Percentiles rank a stretch among this genome's conserved stretches.
These are phyloP conservation scores for Tetraselmis striata DNA, from an alignment of 139 green algal species.

Conservation along the genomic window DNA sequence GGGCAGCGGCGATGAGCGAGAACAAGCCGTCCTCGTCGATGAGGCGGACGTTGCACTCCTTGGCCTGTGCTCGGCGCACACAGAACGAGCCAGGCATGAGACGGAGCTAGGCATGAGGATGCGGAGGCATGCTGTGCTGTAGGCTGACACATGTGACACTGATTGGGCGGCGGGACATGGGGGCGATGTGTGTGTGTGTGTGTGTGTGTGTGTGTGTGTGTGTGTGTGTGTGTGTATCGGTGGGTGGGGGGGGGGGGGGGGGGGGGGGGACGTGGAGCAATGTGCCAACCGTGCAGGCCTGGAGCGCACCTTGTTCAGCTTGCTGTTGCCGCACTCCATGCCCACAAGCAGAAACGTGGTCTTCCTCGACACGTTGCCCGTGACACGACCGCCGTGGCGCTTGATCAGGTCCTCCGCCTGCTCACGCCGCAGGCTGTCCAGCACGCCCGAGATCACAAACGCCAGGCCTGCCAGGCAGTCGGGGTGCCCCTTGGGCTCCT, in stretches of 20 bases:
- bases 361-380: slow-evolving; percentile 67
- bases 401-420: slow-evolving; percentile 80
- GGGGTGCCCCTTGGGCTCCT: slow-evolving; percentile 62
- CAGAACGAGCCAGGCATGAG: too few species aligned
- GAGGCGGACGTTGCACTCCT: slow-evolving; percentile 45
- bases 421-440: slow-evolving; percentile 69
- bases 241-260: too few species aligned
- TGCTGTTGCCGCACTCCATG: slow-evolving; percentile 37
- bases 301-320: slow-evolving; percentile 16
- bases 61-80: slow-evolving; percentile 18
- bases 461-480: slow-evolving; percentile 77
- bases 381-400: slow-evolving; percentile 70
- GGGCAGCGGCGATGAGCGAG: slow-evolving; percentile 51
- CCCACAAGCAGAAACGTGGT: slow-evolving; percentile 83
- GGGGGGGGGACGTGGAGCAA: too few species aligned
- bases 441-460: slow-evolving; percentile 84
- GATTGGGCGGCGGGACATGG: too few species aligned
- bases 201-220: too few species aligned
- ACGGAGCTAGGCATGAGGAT: too few species aligned
- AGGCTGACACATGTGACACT: too few species aligned
- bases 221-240: too few species aligned
- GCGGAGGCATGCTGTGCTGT: too few species aligned
- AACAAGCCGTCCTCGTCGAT: slow-evolving; percentile 86
- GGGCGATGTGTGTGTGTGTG: too few species aligned
- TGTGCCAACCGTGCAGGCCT: too few species aligned